Evolutionary conservation across 257 asterid species (phyloP), one percentile per base, ranked within the genome.

Genomic region (Solanum etuberosum): DNA sequence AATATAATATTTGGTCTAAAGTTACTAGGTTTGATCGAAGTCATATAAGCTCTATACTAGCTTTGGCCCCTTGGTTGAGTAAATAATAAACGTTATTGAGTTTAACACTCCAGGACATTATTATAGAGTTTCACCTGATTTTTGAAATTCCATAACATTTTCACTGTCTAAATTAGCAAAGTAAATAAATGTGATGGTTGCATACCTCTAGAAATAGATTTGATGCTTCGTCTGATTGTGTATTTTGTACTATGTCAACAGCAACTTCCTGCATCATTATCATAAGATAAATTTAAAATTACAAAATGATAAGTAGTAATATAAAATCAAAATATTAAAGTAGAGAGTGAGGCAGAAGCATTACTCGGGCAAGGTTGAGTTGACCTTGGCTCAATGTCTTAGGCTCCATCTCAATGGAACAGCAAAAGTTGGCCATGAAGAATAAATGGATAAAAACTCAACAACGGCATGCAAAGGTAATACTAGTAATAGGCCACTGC

Each of bases 361-460:
- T 32, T 91, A 93, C 98, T 89, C 94, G 91, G 1, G 93, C 96
- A 65, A 91, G 91, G 76, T 88, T 87, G 87, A 94, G 91, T 84
- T 93, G 98, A 10, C 90, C 94, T 83, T 89, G 90, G 5, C 88
- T 94, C 89, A 95, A 90, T 80, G 98, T 95, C 81, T 92, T 93
- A 34, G 98, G 98, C 90, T 95, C 98, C 63, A 88, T 85, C 77
- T 95, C 98, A 90, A 94, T 94, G 42, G 94, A 86, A 87, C 98
- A 96, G 84, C 96, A 89, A 83, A 89, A 86, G 54, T 94, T 93
- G 2, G 96, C 96, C 98, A 94, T 95, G 88, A 83, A 59, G 88
- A 85, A 61, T 25, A 81, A 86, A 57, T 65, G 74, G 46, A 40
- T 59, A 35, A 21, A 29, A 34, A 21, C 68, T 87, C 78, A 61